Evolutionary conservation across 2,329 filamentous ascomycete genomes (phyloP), one percentile per base, ranked within the genome.

Genomic region (Hirsutella rhossiliensis): DNA sequence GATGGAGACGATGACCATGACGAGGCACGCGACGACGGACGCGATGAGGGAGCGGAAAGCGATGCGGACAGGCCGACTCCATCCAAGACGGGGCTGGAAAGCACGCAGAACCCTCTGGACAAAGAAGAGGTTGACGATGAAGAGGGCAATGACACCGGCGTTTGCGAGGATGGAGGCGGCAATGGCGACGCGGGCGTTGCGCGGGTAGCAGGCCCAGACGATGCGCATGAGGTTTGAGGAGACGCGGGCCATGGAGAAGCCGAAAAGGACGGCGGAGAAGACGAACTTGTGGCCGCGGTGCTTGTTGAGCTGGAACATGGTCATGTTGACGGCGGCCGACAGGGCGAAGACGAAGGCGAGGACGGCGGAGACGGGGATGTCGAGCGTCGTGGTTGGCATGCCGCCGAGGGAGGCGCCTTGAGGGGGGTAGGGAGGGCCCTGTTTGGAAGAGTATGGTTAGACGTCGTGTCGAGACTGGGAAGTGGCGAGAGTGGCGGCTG

Each of bases 81-180:
- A 90, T 46, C 85, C 87, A 29, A 87, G 58, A 2, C 60, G 56
- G 0, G 86, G 85, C 55, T 89, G 84, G 39, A 78, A 75, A 5
- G 83, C 82, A 43, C 87, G 75, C 17, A 92, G 62, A 23, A 94
- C 71, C 39, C 87, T 79, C 62, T 87, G 84, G 0, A 81, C 65
- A 56, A 89, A 85, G 54, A 92, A 65, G 37, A 94, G 64, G 63
- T 94, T 92, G 62, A 87, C 67, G 54, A 90, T 64, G 61, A 85
- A 90, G 23, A 94, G 66, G 8, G 94, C 62, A 30, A 94, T 59
- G 15, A 88, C 78, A 37, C 86, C 87, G 0, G 83, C 80, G 38
- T 80, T 76, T 45, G 86, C 76, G 53, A 92, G 80, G 55, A 92
- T 75, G 50, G 71, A 70, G 4, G 84, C 76, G 8, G 81, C 78